Base-by-base conservation (phyloP, 768 basidiomycete genomes). In the Steccherinum ochraceum region DNA sequence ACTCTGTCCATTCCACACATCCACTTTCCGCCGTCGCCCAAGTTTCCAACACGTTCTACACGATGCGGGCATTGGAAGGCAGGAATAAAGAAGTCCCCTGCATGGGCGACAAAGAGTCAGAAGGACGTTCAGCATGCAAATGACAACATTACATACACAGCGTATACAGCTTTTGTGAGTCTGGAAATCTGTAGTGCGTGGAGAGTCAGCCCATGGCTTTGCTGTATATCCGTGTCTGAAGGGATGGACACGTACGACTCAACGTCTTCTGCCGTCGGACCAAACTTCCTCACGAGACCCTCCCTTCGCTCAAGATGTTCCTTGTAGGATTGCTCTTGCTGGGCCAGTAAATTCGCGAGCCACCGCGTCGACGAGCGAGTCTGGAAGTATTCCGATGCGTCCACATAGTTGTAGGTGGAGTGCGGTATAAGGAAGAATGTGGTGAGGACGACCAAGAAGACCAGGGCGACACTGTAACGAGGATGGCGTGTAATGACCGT, bases 21-120 rank as follows among this genome's bases (percentile, higher is more conserved):
- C 74, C 75, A 78, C 58, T 77, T 77, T 11, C 78, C 77, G n/a
- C 77, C 76, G 51, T 78, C 76, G 2, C 74, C 76, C 56, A 78
- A 63, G 5, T 67, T 64, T 7, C 77, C 78, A 16, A 78, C 46
- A 39, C 76, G 72, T 30, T 74, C 64, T 1, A 71, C 61, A 16
- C 68, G 67, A 65, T 77, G 75, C 10, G 78, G 76, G 40, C 77
- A 77, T 16, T 58, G 69, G 51, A 69, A 79, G 0, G 71, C 65
- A 3, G 78, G 72, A 7, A 69, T 66, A 61, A 75, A 77, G 55
- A 78, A 79, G 53, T 78, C 78, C 78, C 77, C 81, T 83, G 56
- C 16, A 40, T 4, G 26, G 7, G 7, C 23, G 43, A n/a, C 49
- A 4, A 52, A 51, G 24, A 35, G n/a, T n/a, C 21, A 26, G 18